phyloP scores from a whole-genome alignment of 2,329 filamentous ascomycete genomes.

The Drechslera avenae region DNA sequence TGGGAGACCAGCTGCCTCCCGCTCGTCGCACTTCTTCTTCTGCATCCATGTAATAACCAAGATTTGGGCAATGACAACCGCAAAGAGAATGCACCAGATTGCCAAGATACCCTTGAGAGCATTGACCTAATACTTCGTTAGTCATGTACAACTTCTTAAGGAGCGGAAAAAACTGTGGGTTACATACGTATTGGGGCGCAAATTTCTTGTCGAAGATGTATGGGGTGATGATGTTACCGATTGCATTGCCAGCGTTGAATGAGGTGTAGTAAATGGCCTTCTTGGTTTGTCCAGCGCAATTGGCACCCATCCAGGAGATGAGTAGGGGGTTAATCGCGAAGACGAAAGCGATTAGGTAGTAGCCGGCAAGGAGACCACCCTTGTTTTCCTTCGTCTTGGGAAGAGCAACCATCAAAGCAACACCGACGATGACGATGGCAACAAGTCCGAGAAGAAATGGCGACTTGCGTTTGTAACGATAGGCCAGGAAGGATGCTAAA shows the following conservation, averaged over 20 bases:
- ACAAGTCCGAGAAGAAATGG: conserved; percentile 50
- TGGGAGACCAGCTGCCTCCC: conserved; percentile 27
- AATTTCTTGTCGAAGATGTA: conserved; percentile 32
- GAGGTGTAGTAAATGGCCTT: conserved; percentile 68
- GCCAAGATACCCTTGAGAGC: conserved; percentile 28
- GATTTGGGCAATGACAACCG: conserved; percentile 21
- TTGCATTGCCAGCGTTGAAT: conserved; percentile 66
- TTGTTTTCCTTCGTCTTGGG: conserved; percentile 52
- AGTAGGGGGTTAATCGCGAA: conserved; percentile 70
- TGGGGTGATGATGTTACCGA: conserved; percentile 62
- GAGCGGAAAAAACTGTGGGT: not conserved
- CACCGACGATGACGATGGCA: conserved; percentile 65
- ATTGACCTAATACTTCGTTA: conserved; percentile 17
- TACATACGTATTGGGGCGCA: conserved; percentile 28
- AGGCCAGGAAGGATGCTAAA: conserved; percentile 59
- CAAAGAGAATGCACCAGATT: conserved; percentile 31
- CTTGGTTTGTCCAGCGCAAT: conserved; percentile 71
- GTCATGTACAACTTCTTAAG: not conserved
- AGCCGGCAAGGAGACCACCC: conserved; percentile 61
- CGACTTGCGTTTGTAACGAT: conserved; percentile 64
- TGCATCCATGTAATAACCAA: conserved; percentile 26
- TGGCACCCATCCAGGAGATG: conserved; percentile 71
- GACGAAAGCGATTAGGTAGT: conserved; percentile 70
- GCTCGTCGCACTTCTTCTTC: conserved; percentile 29
- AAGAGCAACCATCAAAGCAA: conserved; percentile 60